Conservation (phyloP, 345 rosid species). For the Arabis alpina region DNA sequence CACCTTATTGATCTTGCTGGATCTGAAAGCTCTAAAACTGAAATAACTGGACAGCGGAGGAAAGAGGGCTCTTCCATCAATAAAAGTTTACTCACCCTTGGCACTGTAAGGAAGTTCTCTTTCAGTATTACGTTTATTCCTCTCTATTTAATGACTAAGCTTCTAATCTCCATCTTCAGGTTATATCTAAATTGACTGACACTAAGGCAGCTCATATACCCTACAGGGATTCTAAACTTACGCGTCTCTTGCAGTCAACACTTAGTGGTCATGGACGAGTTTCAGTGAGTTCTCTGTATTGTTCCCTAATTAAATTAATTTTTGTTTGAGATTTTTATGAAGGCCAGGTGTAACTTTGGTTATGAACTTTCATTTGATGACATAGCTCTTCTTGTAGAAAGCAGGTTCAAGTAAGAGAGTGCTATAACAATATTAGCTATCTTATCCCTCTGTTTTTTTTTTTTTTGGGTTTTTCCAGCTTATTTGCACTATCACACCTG, state of each 20-base stretch:
- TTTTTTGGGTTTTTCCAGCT: conserved; percentile 53
- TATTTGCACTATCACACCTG: conserved; percentile 98
- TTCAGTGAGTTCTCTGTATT: conserved; percentile 63
- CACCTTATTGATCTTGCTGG: conserved; percentile 99
- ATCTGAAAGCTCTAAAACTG: conserved; percentile 99
- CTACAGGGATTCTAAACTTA: conserved; percentile 96
- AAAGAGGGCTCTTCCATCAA: conserved; percentile 99
- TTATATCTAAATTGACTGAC: conserved; percentile 95
- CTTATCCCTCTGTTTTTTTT: conserved; percentile 24
- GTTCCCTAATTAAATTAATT: conserved; percentile 11
- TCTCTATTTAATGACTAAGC: conserved; percentile 22
- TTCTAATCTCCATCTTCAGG: conserved; percentile 56
- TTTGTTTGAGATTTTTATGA: conserved; percentile 21
- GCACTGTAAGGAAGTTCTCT: conserved; percentile 74
- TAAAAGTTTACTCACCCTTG: conserved; percentile 98
- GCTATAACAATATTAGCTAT: conserved; percentile 22
- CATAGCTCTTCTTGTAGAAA: conserved; percentile 20
- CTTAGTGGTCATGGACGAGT: conserved; percentile 98
- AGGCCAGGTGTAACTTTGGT: conserved; percentile 10
- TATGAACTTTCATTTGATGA: conserved; percentile 24
- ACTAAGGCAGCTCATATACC: conserved; percentile 99
- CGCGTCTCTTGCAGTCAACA: conserved; percentile 98
- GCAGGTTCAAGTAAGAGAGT: conserved; percentile 10
- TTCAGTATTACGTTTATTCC: neutral
- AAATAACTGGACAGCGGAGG: conserved; percentile 92